phyloP scores from a whole-genome alignment of 148 eudicot species.

The Diospyros lotus region DNA sequence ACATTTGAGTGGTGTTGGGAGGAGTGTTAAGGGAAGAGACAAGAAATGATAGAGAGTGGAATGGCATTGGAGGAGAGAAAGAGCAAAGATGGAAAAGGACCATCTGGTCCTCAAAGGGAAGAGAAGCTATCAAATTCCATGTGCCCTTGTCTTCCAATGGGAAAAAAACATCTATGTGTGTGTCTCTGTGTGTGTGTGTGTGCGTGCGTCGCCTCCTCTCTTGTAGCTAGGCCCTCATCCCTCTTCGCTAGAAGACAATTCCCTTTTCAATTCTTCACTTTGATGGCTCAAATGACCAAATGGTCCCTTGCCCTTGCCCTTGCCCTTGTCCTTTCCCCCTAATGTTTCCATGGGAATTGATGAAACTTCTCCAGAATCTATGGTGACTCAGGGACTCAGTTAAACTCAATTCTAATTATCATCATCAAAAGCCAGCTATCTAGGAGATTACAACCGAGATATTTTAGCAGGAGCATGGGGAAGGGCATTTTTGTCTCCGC shows the following conservation, averaged over 20 bases:
- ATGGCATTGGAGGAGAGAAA: conserved; percentile 30
- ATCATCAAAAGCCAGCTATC: neutral
- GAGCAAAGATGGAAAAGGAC: conserved; percentile 28
- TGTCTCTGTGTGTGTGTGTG: conserved; percentile 12
- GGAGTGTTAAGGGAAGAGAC: conserved; percentile 28
- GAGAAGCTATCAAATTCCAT: neutral
- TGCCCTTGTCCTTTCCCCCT: neutral
- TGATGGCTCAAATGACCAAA: neutral
- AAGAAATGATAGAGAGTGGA: conserved; percentile 38
- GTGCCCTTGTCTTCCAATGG: neutral
- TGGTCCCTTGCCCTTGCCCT: neutral
- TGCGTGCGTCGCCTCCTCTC: too few species aligned
- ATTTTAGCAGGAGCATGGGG: neutral
- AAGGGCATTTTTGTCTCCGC: neutral
- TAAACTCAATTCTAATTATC: neutral
- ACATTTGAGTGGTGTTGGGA: conserved; percentile 17
- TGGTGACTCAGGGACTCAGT: neutral
- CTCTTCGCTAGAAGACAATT: neutral
- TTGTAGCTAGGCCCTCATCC: neutral
- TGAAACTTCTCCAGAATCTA: neutral
- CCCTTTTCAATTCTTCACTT: neutral
- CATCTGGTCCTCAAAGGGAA: conserved; percentile 21
- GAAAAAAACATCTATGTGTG: neutral
- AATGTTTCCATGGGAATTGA: neutral
- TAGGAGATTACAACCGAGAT: neutral